Base-by-base conservation (phyloP, 768 basidiomycete species). In the Psilocybe tampanensis region DNA sequence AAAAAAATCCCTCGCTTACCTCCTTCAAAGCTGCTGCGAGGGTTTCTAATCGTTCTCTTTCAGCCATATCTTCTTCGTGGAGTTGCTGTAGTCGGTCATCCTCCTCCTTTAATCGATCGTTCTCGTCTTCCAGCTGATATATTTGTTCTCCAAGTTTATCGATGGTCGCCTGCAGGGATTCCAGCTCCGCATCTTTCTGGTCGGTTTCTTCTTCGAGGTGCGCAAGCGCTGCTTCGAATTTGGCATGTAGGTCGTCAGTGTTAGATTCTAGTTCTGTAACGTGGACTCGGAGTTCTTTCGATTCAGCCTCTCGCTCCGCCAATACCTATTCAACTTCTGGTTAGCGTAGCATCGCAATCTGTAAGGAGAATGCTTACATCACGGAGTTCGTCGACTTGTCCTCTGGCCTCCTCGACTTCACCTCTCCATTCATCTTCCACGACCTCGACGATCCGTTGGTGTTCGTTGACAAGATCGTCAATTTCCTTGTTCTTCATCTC, bases 401-500 rank as follows among this genome's bases (percentile, higher is more conserved):
- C 81, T 57, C 88, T 79, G 1, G 86, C 86, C 61, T 94, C 92
- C 59, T 93, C 86, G 2, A 95, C 86, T 67, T 96, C 95, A 2
- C 89, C 90, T 54, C 88, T 76, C 94, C 94, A 96, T 64, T 92
- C 91, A 42, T 87, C 83, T 64, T 93, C 91, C 7, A 94, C 87
- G 2, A 82, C 80, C 18, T 82, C 81, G 2, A 93, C 83, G 52
- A 91, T 88, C 24, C 83, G 79, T 51, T 86, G 80, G 66, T 92
- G 89, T 66, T 94, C 89, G 6, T 74, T 74, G 4, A 94, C 80
- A 44, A 96, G 70, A 47, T 95, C 90, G 2, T 90, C 86, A 44
- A 95, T 84, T 68, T 94, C 92, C 56, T 80, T 76, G 54, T 82
- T 82, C 75, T 90, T 89, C 69, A 86, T 75, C 51, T 94, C 92